These are phyloP conservation scores for Pelargonium myrrhifolium DNA, from an alignment of 441 rosid species.

Conservation along the genomic window DNA sequence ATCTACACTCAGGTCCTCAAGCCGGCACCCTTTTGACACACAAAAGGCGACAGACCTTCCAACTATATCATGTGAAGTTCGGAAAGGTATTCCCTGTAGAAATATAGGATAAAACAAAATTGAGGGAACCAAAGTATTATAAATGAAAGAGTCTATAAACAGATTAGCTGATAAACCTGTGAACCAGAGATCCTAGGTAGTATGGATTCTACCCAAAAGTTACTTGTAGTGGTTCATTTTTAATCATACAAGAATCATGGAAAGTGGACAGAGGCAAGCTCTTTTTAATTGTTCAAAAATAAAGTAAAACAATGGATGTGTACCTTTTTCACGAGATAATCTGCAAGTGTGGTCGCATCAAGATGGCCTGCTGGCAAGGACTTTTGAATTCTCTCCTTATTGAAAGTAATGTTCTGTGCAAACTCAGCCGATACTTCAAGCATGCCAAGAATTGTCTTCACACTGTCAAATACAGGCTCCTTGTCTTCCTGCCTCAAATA, in stretches of 20 bases:
- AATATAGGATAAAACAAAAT: neutral
- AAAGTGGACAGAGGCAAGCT: neutral
- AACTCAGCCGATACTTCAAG: constrained; percentile 93
- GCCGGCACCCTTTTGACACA: constrained; percentile 61
- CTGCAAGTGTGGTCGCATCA: constrained; percentile 93
- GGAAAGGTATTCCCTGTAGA: constrained; percentile 73
- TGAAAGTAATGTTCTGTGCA: constrained; percentile 73
- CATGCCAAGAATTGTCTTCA: constrained; percentile 73
- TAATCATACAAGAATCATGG: neutral
- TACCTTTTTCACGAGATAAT: constrained; percentile 86
- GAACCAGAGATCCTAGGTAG: neutral
- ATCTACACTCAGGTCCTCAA: constrained; percentile 59
- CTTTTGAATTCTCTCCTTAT: constrained; percentile 50
- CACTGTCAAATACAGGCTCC: constrained; percentile 84
- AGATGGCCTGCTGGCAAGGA: constrained; percentile 85
- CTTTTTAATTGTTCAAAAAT: neutral
- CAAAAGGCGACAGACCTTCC: constrained; percentile 81
- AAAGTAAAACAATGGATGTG: constrained; percentile 16
- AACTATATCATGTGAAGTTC: constrained; percentile 85
- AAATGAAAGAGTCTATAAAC: neutral
- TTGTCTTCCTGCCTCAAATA: constrained; percentile 67
- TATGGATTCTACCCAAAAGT: neutral
- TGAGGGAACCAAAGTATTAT: neutral
- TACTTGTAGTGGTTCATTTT: neutral
- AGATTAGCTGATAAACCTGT: too few species aligned